Conservation (phyloP, 495 filamentous ascomycete genomes). For the Neurospora sp. region DNA sequence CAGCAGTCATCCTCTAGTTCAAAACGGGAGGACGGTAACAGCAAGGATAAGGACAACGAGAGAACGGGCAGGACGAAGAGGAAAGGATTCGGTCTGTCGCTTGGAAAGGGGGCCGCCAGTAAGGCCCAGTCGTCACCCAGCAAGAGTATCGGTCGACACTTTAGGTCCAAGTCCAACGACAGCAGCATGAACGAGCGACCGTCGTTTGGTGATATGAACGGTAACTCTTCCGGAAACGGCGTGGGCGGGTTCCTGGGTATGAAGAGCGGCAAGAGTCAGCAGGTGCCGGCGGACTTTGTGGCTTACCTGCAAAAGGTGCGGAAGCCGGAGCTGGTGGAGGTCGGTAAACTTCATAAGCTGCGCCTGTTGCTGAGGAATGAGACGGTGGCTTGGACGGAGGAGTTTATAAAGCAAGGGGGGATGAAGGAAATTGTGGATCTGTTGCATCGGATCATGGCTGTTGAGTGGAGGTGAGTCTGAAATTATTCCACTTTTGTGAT, state of each 20-base stretch:
- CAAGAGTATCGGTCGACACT: conserved; percentile 44
- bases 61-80: conserved; percentile 39
- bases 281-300: conserved; percentile 69
- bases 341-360: conserved; percentile 90
- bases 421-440: conserved; percentile 86
- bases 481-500: background rate
- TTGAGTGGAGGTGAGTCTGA: conserved; percentile 81
- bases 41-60: conserved; percentile 20
- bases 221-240: background rate
- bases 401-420: conserved; percentile 77
- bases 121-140: conserved; percentile 33
- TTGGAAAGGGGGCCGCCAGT: conserved; percentile 43
- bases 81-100: conserved; percentile 68
- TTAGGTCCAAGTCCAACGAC: conserved; percentile 41
- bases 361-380: conserved; percentile 86
- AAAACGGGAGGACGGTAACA: background rate
- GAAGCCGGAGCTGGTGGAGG: conserved; percentile 72
- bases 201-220: conserved; percentile 24
- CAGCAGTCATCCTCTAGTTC: background rate
- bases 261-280: conserved; percentile 35
- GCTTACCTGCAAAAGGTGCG: conserved; percentile 65
- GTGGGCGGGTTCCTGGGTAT: background rate
- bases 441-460: conserved; percentile 79
- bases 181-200: conserved; percentile 35
- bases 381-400: conserved; percentile 87